Evolutionary conservation across 768 basidiomycete genomes (phyloP), one percentile per base, ranked within the genome.

Genomic region (Lepiota brunneoincarnata): DNA sequence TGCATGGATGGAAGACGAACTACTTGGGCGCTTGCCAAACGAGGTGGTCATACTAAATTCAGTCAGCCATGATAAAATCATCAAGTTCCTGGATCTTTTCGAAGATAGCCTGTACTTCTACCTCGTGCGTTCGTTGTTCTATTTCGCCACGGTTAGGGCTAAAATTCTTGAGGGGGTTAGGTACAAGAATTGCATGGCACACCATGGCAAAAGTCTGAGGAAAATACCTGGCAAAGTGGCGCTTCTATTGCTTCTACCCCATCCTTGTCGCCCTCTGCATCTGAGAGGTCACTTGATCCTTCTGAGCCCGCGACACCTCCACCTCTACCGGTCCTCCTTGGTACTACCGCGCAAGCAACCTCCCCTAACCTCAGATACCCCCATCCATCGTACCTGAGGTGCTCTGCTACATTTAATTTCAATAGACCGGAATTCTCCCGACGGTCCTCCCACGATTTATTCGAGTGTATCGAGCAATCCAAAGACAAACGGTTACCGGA

Each of bases 381-480:
- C 24, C 56, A 57, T 46, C 61, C 31, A 57, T 61, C 51, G 58
- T 64, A 44, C 55, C 6, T 14, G 63, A 64, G 18, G 18, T 51
- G 38, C 18, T 41, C 26, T 24, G 15, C 10, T 14, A 10, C 35
- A 34, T 31, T 46, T 20, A 11, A 54, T 39, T 48, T 34, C 9
- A 14, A 35, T 15, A 28, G 14, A 39, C 73, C 78, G 18, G 70
- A 72, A 41, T 82, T 78, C 64, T 75, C 82, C 20, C 82, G 90
- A 28, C 82, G 93, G 35, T 79, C 90, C 18, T 93, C 93, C 9
- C 85, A 95, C 66, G 95, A 98, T 68, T 75, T 98, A 40, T 98
- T 97, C 62, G 95, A 98, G 68, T 96, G 91, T 67, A 94, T 97
- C 42, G 95, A 98, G 69, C 88, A 91, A 63, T 85, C 86, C 17